Base-by-base conservation (phyloP, 805 yeast genomes). In the Yamadazyma akitaensis region DNA sequence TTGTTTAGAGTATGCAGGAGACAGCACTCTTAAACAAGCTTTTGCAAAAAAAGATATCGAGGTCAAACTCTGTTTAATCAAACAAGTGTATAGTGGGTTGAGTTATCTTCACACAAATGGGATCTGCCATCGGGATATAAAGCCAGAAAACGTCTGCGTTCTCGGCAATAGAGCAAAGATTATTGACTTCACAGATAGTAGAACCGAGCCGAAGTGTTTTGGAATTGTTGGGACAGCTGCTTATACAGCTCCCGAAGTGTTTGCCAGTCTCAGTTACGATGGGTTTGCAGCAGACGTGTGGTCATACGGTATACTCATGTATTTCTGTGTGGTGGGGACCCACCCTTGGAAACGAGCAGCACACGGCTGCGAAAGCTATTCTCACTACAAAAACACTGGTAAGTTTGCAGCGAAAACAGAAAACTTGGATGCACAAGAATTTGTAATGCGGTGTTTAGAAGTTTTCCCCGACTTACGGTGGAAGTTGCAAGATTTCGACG, bases 111-210 rank as follows among this genome's bases (percentile, higher is more conserved):
- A 79, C 49, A 30, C 24, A 9, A 40, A 44, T 2, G 58, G 60
- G 19, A 51, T 75, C 13, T 70, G 75, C 48, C 83, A 79, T 55
- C 62, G 82, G 35, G 84, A 79, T 59, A 54, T 79, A 43, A 79
- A 79, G 57, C 61, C 73, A 19, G 77, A 69, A 24, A 79, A 79
- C 50, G 52, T 77, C 40, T 67, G 77, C 30, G 41, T 77, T 17
- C 64, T 56, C 38, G 18, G 16, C 1, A 38, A 49, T 13, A 40
- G 46, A 2, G 51, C 76, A 36, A 78, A 77, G 54, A 51, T 79
- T 16, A 72, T 79, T 28, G 84, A 79, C 49, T 68, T 68, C 46
- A 67, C 62, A 7, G 64, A 73, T 9, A 65, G 70, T 2, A 34
- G 52, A 9, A 10, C 39, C 44, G 5, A 37, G 52, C 7, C 42